These are phyloP conservation scores for Mortierella sp. DNA, from an alignment of 371 early-diverging fungal genomes.

Conservation along the genomic window DNA sequence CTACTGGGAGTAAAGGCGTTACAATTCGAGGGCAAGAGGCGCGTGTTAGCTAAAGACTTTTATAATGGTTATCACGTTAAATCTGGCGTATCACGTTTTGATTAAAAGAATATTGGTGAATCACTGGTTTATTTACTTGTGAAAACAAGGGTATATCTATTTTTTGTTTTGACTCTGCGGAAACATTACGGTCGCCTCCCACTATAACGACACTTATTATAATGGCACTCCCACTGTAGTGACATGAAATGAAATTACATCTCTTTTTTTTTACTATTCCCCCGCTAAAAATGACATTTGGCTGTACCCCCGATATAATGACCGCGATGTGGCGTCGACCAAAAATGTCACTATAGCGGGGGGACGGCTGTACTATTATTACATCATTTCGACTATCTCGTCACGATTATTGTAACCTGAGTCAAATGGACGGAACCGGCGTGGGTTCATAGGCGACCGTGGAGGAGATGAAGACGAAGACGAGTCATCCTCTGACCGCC, in stretches of 20 bases:
- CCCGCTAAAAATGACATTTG: no score
- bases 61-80: conserved; percentile 77
- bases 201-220: no score
- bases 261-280: no score
- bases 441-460: background rate
- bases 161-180: background rate
- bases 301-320: no score
- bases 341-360: no score
- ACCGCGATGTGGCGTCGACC: no score
- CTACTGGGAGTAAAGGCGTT: conserved; percentile 59
- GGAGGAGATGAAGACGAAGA: conserved; percentile 10
- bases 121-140: background rate
- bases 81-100: conserved; percentile 55
- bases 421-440: conserved; percentile 16
- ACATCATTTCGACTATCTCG: conserved; percentile 23
- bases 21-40: conserved; percentile 74
- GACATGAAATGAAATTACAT: no score
- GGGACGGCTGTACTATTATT: background rate
- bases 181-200: background rate
- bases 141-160: background rate
- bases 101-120: conserved; percentile 7
- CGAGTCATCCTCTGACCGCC: background rate
- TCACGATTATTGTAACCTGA: background rate
- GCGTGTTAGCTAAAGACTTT: conserved; percentile 75
- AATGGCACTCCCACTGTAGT: no score